Base-by-base conservation (phyloP, 805 yeast genomes). In the Cyberlindnera saturnus region DNA sequence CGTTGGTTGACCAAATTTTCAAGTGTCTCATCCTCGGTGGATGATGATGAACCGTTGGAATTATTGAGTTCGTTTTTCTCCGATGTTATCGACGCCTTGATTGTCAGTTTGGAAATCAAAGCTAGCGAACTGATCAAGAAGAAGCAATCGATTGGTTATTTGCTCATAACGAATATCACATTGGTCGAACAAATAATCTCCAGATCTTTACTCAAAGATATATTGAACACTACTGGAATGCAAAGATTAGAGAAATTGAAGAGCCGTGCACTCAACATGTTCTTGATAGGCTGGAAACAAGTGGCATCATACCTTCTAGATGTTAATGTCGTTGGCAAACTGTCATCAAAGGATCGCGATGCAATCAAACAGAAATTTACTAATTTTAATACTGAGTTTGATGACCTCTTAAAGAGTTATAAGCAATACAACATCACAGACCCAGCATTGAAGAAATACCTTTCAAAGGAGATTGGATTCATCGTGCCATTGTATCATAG, bases 401-500 rank as follows among this genome's bases (percentile, higher is more conserved):
- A 93, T 42, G 86, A 78, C 30, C 76, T 90, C 30, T 74, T 83
- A 19, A 73, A 72, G 28, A 79, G 74, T 44, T 86, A 85, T 57
- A 81, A 79, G 53, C 71, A 72, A 39, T 82, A 79, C 59, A 76
- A 75, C 44, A 72, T 88, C 37, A 75, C 81, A 8, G 95, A 88
- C 57, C 71, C 77, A 5, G 73, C 73, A 34, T 70, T 91, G 61
- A 79, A 80, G 47, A 71, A 74, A 45, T 75, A 73, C 43, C 65
- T 93, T 52, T 72, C 78, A 14, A 76, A 77, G 42, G 97, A 91
- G 55, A 82, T 84, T 20, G 58, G 81, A 31, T 78, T 88, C 51
- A 81, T 93, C 40, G 72, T 80, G 45, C 96, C 96, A 13, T 76
- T 91, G 42, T 91, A 91, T 64, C 81, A 82, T 56, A 79, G 93